These are phyloP conservation scores for Fusarium sp. DNA, from an alignment of 2,329 filamentous ascomycete genomes.

Conservation along the genomic window DNA sequence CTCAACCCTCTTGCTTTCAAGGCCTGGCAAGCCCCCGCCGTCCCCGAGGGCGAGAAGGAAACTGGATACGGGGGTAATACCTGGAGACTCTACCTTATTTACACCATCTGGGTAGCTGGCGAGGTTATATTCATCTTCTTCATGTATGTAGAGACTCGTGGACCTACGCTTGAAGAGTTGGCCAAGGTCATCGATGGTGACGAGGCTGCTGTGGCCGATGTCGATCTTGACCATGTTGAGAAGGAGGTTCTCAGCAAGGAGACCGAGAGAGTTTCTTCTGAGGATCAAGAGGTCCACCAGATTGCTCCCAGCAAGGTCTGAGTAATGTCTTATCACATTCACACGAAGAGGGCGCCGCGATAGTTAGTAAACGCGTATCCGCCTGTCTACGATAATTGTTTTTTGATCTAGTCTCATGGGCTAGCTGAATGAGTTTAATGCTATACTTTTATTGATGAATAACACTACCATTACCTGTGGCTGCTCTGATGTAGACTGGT, in stretches of 20 bases:
- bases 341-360: no score
- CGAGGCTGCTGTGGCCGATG: constrained; percentile 60
- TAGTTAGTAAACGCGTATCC: background rate
- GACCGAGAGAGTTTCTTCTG: background rate
- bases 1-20: constrained; percentile 31
- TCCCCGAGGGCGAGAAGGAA: background rate
- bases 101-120: constrained; percentile 68
- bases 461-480: background rate
- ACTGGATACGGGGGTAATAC: constrained; percentile 64
- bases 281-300: constrained; percentile 8
- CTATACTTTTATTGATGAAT: background rate
- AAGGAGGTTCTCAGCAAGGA: constrained; percentile 52
- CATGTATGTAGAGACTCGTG: constrained; percentile 75
- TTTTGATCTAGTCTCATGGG: background rate
- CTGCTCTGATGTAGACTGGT: accelerated
- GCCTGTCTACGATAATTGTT: background rate
- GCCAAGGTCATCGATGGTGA: constrained; percentile 76
- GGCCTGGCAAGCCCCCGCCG: background rate
- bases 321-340: background rate
- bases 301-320: constrained; percentile 3
- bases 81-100: constrained; percentile 74
- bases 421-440: constrained; percentile 5
- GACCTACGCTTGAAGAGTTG: constrained; percentile 69
- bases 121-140: constrained; percentile 71
- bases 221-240: constrained; percentile 63